These are phyloP conservation scores for Eimeria falciformis DNA, from an alignment of 169 alveolate genomes.

Conservation along the genomic window DNA sequence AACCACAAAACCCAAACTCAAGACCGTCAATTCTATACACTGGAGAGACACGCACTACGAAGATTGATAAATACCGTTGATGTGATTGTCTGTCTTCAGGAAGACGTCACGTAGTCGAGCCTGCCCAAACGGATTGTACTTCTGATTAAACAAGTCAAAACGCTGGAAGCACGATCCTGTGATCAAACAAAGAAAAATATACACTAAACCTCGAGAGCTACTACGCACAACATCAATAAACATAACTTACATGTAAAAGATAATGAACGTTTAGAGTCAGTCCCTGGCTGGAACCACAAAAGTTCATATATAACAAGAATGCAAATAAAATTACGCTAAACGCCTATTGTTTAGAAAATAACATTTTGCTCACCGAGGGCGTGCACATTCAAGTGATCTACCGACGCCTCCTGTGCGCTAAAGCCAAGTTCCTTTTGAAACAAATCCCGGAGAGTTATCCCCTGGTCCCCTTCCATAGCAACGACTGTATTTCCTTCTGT, in stretches of 20 bases:
- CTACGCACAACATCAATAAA: too few relatives aligned
- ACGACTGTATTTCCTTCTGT: conserved; percentile 86
- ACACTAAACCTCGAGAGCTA: too few relatives aligned
- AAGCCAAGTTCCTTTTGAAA: conserved; percentile 86
- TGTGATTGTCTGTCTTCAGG: conserved; percentile 92
- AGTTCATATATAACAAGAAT: too few relatives aligned
- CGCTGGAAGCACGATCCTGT: conserved; percentile 89
- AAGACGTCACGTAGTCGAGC: conserved; percentile 90
- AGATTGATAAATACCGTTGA: conserved; percentile 85
- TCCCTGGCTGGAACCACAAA: too few relatives aligned
- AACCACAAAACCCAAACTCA: not conserved
- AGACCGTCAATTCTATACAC: too few relatives aligned
- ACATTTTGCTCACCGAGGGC: conserved; percentile 91
- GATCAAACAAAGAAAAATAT: too few relatives aligned
- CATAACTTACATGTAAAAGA: too few relatives aligned
- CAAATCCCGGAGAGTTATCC: conserved; percentile 83
- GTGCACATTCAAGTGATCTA: conserved; percentile 88
- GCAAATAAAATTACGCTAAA: too few relatives aligned
- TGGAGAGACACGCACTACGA: too few relatives aligned
- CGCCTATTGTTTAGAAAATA: too few relatives aligned
- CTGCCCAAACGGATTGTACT: conserved; percentile 93
- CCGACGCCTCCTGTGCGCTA: conserved; percentile 84
- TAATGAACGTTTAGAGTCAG: too few relatives aligned
- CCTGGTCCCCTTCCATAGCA: conserved; percentile 80
- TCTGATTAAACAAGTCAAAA: conserved; percentile 94